Evolutionary conservation across 305 asterid species (phyloP), one percentile per base, ranked within the genome.

Genomic region (Euphrasia arctica): DNA sequence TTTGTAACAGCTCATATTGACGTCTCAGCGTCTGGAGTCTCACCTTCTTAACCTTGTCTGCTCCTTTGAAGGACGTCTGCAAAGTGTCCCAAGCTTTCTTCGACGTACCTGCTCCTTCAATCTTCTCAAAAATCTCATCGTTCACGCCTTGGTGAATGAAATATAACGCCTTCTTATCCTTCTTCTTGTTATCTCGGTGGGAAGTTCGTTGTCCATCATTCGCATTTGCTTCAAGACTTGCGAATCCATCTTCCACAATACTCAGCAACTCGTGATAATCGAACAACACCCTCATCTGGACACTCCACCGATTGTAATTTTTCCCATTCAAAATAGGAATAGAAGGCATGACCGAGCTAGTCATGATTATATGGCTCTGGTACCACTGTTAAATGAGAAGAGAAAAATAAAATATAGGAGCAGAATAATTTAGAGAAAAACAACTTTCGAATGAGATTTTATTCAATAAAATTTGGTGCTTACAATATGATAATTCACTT

Each of bases 91-190:
- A 69, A 0, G 72, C 71, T 13, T 69, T 28, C 58, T 69, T 69
- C 12, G 68, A 9, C 4, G 68, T 58, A 3, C 9, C 68, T 50
- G 70, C 67, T 2, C 58, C 49, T 25, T 7, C 73, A 34, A 67
- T 73, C 58, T 67, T 28, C 55, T 73, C 70, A 39, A 73, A 67
- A 2, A 43, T 43, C 2, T 68, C 73, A 63, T 63, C 73, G 63
- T 15, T 67, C 69, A 73, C 36, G 52, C 64, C 64, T 71, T 64
- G 70, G 42, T 64, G 75, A 18, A 71, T 71, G 70, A 58, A 18
- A 49, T 58, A 71, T 22, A 64, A 13, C 1, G 68, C 68, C 43
- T 65, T 72, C 63, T 65, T 71, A 15, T 68, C 61, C 51, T 70
- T 70, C 43, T 63, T 63, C 55, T 18, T 61, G 5, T 14, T 0